Conservation (phyloP, 2,329 filamentous ascomycete species). For the Clarireedia hainanense region DNA sequence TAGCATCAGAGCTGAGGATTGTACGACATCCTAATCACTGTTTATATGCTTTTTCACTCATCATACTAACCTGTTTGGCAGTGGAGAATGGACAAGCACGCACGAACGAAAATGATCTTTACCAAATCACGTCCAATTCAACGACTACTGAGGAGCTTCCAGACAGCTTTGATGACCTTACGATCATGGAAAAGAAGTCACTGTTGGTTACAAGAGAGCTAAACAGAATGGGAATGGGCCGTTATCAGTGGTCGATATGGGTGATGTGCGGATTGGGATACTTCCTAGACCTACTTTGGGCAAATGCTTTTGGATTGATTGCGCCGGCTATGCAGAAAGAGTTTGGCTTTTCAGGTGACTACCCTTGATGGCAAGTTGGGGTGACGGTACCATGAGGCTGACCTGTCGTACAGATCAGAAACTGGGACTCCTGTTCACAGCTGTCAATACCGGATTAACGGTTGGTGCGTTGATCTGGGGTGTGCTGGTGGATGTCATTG, state of each 20-base stretch:
- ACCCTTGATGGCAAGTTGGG: neutral
- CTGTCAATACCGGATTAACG: conserved; percentile 16
- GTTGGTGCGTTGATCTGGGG: conserved; percentile 21
- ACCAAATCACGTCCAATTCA: neutral
- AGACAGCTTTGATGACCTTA: neutral
- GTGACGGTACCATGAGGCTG: neutral
- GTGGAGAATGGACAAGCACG: neutral
- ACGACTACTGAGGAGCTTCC: neutral
- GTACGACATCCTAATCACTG: neutral
- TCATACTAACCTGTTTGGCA: neutral
- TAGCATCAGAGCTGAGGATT: neutral
- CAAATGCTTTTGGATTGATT: conserved; percentile 22
- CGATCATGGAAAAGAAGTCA: conserved; percentile 14
- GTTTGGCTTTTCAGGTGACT: conserved; percentile 16
- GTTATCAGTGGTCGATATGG: conserved; percentile 26
- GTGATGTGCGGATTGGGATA: conserved; percentile 23
- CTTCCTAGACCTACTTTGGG: conserved; percentile 24
- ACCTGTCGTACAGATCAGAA: conserved; percentile 8
- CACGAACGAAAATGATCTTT: neutral
- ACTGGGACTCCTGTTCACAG: conserved; percentile 17
- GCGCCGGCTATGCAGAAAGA: conserved; percentile 18
- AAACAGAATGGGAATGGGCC: conserved; percentile 20
- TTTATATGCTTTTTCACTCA: neutral
- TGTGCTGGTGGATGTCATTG: conserved; percentile 21
- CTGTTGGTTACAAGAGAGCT: conserved; percentile 15